phyloP scores from a whole-genome alignment of 495 filamentous ascomycete species.

The Aspergillus haitiensis region DNA sequence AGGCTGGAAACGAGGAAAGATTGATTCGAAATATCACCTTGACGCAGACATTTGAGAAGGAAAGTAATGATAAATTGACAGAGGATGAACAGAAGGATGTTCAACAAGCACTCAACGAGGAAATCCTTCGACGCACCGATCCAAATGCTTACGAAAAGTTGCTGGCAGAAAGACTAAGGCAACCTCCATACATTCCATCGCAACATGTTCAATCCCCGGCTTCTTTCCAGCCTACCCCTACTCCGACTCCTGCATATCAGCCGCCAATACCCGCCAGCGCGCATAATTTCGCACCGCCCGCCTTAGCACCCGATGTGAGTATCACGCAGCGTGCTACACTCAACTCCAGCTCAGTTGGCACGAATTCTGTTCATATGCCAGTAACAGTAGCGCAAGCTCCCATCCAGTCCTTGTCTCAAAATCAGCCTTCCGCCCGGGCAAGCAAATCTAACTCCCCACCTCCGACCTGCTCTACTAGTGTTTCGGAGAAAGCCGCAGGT shows the following conservation, averaged over 20 bases:
- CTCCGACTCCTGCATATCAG: background rate
- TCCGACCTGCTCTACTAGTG: no score
- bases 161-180: slow-evolving; percentile 24
- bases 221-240: background rate
- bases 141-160: slow-evolving; percentile 35
- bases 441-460: background rate
- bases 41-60: slow-evolving; percentile 58
- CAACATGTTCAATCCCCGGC: slow-evolving; percentile 1
- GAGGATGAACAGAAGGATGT: slow-evolving; percentile 55
- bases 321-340: slow-evolving; percentile 5
- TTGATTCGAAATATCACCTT: slow-evolving; percentile 55
- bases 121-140: slow-evolving; percentile 48
- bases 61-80: slow-evolving; percentile 57
- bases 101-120: slow-evolving; percentile 41
- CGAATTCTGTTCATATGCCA: background rate
- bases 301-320: slow-evolving; percentile 23
- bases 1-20: slow-evolving; percentile 19
- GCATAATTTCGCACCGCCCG: slow-evolving; percentile 23
- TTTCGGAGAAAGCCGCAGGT: no score
- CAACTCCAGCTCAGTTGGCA: background rate
- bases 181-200: background rate
- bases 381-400: background rate
- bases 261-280: slow-evolving; percentile 12
- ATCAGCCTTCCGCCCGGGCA: background rate
- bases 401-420: background rate